Evolutionary conservation across 2,329 filamentous ascomycete species (phyloP).

Genomic region (Kalmusia sp.): DNA sequence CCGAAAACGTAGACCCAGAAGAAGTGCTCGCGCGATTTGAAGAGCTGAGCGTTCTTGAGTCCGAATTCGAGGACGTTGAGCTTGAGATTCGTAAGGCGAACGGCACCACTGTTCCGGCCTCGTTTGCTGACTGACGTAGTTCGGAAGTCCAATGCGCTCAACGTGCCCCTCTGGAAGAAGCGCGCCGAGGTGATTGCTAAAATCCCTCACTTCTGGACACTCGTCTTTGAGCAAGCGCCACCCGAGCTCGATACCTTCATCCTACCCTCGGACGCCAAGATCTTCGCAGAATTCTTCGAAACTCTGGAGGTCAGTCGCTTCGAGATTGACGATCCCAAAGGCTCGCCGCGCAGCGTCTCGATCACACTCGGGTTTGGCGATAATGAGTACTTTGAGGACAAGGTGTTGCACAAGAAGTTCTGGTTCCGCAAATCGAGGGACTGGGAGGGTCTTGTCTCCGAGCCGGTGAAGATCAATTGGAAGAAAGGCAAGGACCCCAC

Average conservation of each 20-base stretch:
- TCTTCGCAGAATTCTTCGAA: conserved; percentile 73
- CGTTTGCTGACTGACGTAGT: conserved; percentile 58
- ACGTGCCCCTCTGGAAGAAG: conserved; percentile 75
- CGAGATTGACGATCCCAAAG: conserved; percentile 71
- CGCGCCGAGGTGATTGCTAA: conserved; percentile 73
- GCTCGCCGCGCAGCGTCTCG: conserved; percentile 80
- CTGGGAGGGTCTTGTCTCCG: conserved; percentile 81
- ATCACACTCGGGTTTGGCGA: conserved; percentile 76
- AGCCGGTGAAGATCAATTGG: conserved; percentile 87
- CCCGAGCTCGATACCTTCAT: conserved; percentile 88
- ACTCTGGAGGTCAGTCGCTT: conserved; percentile 79
- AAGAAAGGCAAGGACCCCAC: conserved; percentile 80
- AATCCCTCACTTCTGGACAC: conserved; percentile 92
- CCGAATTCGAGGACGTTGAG: conserved; percentile 84
- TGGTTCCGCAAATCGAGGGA: conserved; percentile 77
- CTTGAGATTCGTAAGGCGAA: conserved; percentile 73
- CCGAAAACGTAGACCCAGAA: conserved; percentile 27
- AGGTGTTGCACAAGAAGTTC: conserved; percentile 87
- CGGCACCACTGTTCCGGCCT: background rate
- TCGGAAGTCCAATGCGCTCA: conserved; percentile 73
- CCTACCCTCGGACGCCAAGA: conserved; percentile 76
- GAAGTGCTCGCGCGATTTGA: conserved; percentile 62
- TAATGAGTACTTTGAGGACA: conserved; percentile 84
- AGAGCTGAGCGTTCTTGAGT: conserved; percentile 79
- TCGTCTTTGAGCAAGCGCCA: conserved; percentile 87